Evolutionary conservation across 2,329 filamentous ascomycete species (phyloP), one percentile per base, ranked within the genome.

Genomic region (Botryotinia globosa): DNA sequence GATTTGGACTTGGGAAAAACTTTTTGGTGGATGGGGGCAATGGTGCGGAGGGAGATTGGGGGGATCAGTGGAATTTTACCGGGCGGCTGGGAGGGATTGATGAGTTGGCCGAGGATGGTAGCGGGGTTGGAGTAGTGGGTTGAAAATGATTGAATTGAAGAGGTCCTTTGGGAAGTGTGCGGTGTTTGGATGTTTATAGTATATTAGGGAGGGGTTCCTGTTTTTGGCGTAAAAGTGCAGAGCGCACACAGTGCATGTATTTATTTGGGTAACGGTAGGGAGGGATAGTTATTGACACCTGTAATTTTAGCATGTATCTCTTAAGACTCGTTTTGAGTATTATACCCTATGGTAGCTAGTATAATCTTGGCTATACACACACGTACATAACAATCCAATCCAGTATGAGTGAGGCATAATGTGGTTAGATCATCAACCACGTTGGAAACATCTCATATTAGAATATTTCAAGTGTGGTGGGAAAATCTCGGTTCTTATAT

Each of bases 21-120:
- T 12, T 72, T 71, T 51, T 72, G 70, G 70, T 72, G 70, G 70
- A 22, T 72, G 39, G 70, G 70, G 12, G 25, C 61, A 22, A 69
- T 66, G 54, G 51, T 67, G 3, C 8, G 42, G 39, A 67, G 70
- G 70, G 70, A 72, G 32, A 54, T 67, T 51, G 39, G 42, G 4
- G 70, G 70, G 42, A 68, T 72, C 20, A 42, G 34, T 37, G 54
- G 54, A 4, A 59, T 72, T n/a, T 51, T 72, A 39, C 48, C 39
- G 1, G 16, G 32, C 16, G 70, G 64, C 8, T 72, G 70, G 70
- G 62, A 61, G 22, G 42, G 29, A 0, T 29, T 72, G 48, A 61
- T 72, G 48, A 34, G 51, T 20, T 71, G 69, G 69, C 59, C 61
- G 37, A 71, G 37, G 69, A 51, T 34, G 20, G 61, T 71, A 2